Conservation (phyloP, 306 rosid species). For the Ceratonia siliqua region DNA sequence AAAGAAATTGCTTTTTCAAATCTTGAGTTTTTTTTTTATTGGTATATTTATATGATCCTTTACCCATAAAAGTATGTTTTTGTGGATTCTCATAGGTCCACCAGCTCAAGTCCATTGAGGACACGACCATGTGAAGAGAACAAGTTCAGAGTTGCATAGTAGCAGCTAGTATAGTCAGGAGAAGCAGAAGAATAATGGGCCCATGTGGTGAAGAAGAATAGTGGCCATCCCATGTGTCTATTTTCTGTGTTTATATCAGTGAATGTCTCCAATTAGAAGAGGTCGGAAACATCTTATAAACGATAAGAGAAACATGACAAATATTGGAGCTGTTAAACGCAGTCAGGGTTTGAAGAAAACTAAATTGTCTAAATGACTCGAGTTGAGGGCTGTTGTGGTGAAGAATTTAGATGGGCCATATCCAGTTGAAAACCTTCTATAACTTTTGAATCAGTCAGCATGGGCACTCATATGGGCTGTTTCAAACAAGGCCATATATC, state of each 20-base stretch:
- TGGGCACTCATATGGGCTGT: slow-evolving; percentile 69
- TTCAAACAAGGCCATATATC: slow-evolving; percentile 26
- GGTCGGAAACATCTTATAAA: slow-evolving; percentile 17
- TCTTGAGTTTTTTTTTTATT: not conserved
- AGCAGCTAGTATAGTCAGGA: slow-evolving; percentile 32
- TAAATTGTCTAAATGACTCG: not conserved
- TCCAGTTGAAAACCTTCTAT: not conserved
- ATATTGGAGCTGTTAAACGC: slow-evolving; percentile 29
- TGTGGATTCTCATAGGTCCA: slow-evolving; percentile 43
- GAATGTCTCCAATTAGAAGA: slow-evolving; percentile 38
- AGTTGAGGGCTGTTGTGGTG: slow-evolving; percentile 41
- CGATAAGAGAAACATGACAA: slow-evolving; percentile 38
- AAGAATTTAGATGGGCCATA: slow-evolving; percentile 36
- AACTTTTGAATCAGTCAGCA: slow-evolving; percentile 22
- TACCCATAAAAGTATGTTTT: slow-evolving; percentile 11
- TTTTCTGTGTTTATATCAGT: slow-evolving; percentile 32
- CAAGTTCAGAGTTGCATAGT: slow-evolving; percentile 28
- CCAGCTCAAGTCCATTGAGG: slow-evolving; percentile 28
- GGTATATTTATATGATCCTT: not conserved
- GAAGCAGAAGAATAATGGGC: slow-evolving; percentile 42
- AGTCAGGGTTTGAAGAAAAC: slow-evolving; percentile 29
- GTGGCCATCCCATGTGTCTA: slow-evolving; percentile 53
- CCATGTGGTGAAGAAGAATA: slow-evolving; percentile 41
- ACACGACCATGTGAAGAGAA: slow-evolving; percentile 65
- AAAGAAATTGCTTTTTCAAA: slow-evolving; percentile 5